Evolutionary conservation across 176 grass and related monocot species (phyloP).

Genomic region (Bothriochloa decipiens): DNA sequence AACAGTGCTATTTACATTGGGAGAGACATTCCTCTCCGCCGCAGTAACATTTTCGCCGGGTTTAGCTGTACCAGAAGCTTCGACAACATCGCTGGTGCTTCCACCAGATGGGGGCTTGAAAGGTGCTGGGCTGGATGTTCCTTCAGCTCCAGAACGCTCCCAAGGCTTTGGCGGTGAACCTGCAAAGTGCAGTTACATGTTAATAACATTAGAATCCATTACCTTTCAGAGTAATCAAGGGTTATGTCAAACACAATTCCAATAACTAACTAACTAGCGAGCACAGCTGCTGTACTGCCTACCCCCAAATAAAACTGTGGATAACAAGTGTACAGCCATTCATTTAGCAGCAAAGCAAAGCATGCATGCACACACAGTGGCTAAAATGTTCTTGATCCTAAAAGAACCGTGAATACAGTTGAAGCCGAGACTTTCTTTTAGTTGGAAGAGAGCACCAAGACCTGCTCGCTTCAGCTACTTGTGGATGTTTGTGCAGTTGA

Average conservation of each 20-base stretch:
- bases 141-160: constrained; percentile 65
- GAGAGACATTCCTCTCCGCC: constrained; percentile 39
- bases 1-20: constrained; percentile 49
- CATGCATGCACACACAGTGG: neutral
- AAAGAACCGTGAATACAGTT: neutral
- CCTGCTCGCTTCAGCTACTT: too few relatives aligned
- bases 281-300: neutral
- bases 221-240: neutral
- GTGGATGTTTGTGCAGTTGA: too few relatives aligned
- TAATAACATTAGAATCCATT: constrained; percentile 1
- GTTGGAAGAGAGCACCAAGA: neutral
- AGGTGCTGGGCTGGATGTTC: constrained; percentile 57
- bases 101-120: constrained; percentile 86
- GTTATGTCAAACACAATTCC: too few relatives aligned
- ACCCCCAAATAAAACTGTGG: neutral
- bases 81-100: constrained; percentile 80
- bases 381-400: neutral
- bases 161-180: constrained; percentile 78
- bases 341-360: neutral
- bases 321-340: neutral
- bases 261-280: neutral
- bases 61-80: constrained; percentile 90
- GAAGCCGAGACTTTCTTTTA: neutral
- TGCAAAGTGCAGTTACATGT: constrained; percentile 12
- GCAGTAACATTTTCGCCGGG: constrained; percentile 72